Evolutionary conservation across 2,329 filamentous ascomycete genomes (phyloP), one percentile per base, ranked within the genome.

Genomic region (Cytospora paraplurivora): DNA sequence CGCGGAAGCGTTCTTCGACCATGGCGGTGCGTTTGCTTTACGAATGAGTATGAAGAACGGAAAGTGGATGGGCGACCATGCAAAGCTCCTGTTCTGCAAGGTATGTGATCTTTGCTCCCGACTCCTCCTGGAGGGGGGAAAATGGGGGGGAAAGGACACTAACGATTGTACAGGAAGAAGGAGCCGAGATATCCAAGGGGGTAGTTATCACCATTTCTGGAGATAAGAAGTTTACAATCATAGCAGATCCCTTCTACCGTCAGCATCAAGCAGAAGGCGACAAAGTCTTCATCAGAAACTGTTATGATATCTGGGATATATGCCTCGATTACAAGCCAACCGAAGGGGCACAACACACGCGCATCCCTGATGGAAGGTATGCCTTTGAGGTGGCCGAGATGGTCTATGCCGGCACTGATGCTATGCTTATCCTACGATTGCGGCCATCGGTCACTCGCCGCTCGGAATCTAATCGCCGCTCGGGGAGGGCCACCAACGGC

Each of bases 381-480:
- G 44, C 21, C 11, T 49, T 60, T 37, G 57, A 60, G 35, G 57
- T 60, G 7, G 57, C 57, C 1, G 50, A 60, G 12, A 34, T 60
- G 27, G 33, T 47, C 11, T 60, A 34, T 19, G 33, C 37, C 37
- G 19, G 57, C 17, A 27, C 15, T 4, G 57, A 60, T 27, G 57
- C 57, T 2, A 52, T 52, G 4, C 3, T 44, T 8, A 51, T 53
- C 17, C 21, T 60, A n/a, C 35, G 57, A 4, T 19, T 60, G 50
- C 37, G 50, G 27, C 37, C 50, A 13, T 35, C 34, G 21, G 7
- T 27, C 6, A 11, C 35, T 19, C 41, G 41, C 27, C 17, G 17
- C 41, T 51, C 49, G 3, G 10, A 51, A 7, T 5, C 11, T 5
- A 1, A 11, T n/a, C 37, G 57, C 12, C 52, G 35, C 11, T 54